Base-by-base conservation (phyloP, 2,329 filamentous ascomycete genomes). In the Alternaria arborescens region DNA sequence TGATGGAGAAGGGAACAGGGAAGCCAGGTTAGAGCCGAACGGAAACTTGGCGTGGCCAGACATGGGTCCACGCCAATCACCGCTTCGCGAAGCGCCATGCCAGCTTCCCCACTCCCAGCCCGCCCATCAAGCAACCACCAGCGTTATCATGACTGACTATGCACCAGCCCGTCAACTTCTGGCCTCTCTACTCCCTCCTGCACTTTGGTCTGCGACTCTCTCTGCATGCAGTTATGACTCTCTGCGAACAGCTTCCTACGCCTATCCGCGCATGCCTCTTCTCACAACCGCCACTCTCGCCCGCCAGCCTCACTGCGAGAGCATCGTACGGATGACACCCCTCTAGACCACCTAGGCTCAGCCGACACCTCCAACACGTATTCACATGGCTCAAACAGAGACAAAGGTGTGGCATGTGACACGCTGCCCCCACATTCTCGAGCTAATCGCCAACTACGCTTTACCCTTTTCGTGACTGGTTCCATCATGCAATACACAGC, bases 331-430 rank as follows among this genome's bases (percentile, higher is more conserved):
- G 66, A 65, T 69, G 66, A 67, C 66, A 67, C 65, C 55, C 64
- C 64, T 62, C 60, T 54, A 63, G 48, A 58, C 64, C 57, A 57
- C 61, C 58, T 60, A 55, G 52, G 62, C 58, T 60, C 58, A 60
- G 53, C 58, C 58, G 58, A 60, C 58, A 47, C 54, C 57, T 52
- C 58, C 47, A 60, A 30, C 48, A 48, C 36, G 58, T 42, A 51
- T 61, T 52, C 61, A 57, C 61, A 63, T 65, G 64, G 61, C 60
- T 60, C 52, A 38, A 55, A 30, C 56, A 58, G 64, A 67, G 58
- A 67, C 66, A 52, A 18, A 60, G 58, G 63, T 61, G 51, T 64
- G 65, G 64, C 67, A 70, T 66, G 66, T 68, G 67, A 68, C 67
- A 65, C 56, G 36, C 55, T 51, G 62, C 58, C 62, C 66, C 66